phyloP scores from a whole-genome alignment of 2,329 filamentous ascomycete genomes.

The Aspergillus sp. region DNA sequence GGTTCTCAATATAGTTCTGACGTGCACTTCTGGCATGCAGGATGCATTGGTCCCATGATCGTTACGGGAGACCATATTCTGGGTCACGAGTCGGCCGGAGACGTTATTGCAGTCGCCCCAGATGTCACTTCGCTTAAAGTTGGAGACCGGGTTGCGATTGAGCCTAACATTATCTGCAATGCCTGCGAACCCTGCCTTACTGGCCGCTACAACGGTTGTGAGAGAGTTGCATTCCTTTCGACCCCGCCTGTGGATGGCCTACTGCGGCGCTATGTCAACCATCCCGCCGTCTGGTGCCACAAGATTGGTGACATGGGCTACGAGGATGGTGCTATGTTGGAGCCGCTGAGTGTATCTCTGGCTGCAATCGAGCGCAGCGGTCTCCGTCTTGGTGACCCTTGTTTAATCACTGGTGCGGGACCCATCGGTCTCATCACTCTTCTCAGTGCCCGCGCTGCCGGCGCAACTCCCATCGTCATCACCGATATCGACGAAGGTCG shows the following conservation, averaged over 20 bases:
- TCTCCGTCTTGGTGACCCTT: constrained; percentile 78
- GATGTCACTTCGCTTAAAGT: constrained; percentile 75
- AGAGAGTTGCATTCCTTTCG: constrained; percentile 79
- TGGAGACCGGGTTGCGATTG: constrained; percentile 89
- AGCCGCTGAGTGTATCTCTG: constrained; percentile 85
- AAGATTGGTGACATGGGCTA: constrained; percentile 91
- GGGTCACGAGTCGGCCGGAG: constrained; percentile 85
- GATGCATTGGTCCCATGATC: constrained; percentile 94
- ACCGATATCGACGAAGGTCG: constrained; percentile 91
- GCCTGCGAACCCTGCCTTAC: constrained; percentile 88
- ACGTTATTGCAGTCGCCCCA: constrained; percentile 69
- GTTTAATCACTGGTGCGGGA: constrained; percentile 87
- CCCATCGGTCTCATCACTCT: constrained; percentile 91
- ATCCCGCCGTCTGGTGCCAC: constrained; percentile 92
- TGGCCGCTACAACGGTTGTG: constrained; percentile 93
- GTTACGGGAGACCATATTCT: constrained; percentile 86
- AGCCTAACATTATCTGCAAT: constrained; percentile 91
- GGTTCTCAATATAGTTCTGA: constrained; percentile 63
- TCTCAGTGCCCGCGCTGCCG: constrained; percentile 79
- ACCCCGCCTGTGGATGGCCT: constrained; percentile 88
- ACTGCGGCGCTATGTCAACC: constrained; percentile 88
- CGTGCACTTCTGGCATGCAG: constrained; percentile 96
- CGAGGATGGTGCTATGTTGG: constrained; percentile 86
- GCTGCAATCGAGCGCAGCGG: constrained; percentile 83
- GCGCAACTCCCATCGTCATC: constrained; percentile 86